These are phyloP conservation scores for Exophiala phaeomuriformis DNA, from an alignment of 2,329 filamentous ascomycete genomes.

Conservation along the genomic window DNA sequence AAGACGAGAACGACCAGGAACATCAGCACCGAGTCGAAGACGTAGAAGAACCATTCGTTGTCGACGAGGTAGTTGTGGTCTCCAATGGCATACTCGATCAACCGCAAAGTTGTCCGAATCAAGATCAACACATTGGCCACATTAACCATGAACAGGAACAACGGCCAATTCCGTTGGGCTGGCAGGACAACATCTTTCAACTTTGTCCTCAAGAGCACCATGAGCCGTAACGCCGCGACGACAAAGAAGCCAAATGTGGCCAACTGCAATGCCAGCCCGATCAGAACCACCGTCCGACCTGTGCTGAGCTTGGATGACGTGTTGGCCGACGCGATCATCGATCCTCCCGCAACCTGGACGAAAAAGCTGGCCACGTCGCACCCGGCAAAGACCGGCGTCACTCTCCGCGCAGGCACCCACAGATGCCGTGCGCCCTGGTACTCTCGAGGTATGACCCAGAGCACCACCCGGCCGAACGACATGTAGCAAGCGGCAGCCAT, in stretches of 20 bases:
- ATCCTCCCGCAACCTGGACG: constrained; percentile 38
- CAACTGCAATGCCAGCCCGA: constrained; percentile 44
- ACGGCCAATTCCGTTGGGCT: constrained; percentile 17
- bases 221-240: constrained; percentile 35
- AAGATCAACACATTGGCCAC: constrained; percentile 18
- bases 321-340: constrained; percentile 32
- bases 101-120: constrained; percentile 15
- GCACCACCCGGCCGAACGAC: constrained; percentile 41
- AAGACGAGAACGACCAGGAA: constrained; percentile 14
- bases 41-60: constrained; percentile 22
- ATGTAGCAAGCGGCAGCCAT: constrained; percentile 45
- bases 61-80: constrained; percentile 17
- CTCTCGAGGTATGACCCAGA: constrained; percentile 35
- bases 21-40: constrained; percentile 19
- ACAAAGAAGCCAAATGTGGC: constrained; percentile 47
- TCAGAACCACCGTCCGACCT: constrained; percentile 41
- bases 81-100: constrained; percentile 17
- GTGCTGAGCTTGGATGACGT: constrained; percentile 25
- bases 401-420: constrained; percentile 33
- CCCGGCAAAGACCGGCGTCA: constrained; percentile 38
- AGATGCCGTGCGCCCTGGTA: constrained; percentile 32
- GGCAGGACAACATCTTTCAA: constrained; percentile 11
- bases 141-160: constrained; percentile 18
- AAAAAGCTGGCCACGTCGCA: constrained; percentile 42
- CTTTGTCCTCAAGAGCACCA: constrained; percentile 7